Percentiles rank a stretch among this genome's conserved stretches.
phyloP scores from a whole-genome alignment of 768 basidiomycete genomes.

The Pholiota molesta region DNA sequence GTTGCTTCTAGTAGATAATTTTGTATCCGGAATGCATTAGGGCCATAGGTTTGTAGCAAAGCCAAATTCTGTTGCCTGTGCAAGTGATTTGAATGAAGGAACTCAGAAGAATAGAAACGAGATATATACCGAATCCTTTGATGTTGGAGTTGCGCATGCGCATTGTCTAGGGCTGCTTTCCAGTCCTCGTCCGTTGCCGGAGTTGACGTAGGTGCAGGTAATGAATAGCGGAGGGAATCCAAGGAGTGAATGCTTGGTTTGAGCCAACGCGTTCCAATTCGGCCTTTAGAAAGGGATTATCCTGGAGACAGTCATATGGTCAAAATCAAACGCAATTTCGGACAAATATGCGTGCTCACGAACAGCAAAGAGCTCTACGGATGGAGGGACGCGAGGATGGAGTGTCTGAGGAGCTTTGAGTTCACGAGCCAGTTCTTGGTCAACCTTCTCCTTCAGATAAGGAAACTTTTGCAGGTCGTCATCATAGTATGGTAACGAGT shows the following conservation, averaged over 20 bases:
- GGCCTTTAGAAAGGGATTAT: constrained; percentile 67
- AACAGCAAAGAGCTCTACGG: constrained; percentile 69
- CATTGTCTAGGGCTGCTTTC: constrained; percentile 74
- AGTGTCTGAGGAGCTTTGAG: constrained; percentile 57
- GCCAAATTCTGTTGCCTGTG: constrained; percentile 80
- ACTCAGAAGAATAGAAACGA: background rate
- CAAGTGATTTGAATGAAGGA: constrained; percentile 13
- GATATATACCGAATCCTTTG: constrained; percentile 70
- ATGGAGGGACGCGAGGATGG: constrained; percentile 74
- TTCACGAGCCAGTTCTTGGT: constrained; percentile 75
- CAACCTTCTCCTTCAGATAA: constrained; percentile 71
- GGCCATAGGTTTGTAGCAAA: constrained; percentile 82
- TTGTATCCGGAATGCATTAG: constrained; percentile 90
- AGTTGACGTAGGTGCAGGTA: constrained; percentile 65
- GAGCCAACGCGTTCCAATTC: constrained; percentile 78
- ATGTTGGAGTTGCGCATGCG: constrained; percentile 83
- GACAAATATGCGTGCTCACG: constrained; percentile 38
- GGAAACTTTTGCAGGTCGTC: constrained; percentile 85
- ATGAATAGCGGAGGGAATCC: constrained; percentile 73
- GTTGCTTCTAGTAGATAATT: constrained; percentile 87
- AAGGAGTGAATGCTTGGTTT: constrained; percentile 64
- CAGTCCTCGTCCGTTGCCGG: constrained; percentile 78
- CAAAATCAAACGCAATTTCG: background rate
- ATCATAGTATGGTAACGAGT: constrained; percentile 94
- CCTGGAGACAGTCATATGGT: constrained; percentile 39